Evolutionary conservation across 805 yeast genomes (phyloP).

Genomic region (Torulaspora indica): DNA sequence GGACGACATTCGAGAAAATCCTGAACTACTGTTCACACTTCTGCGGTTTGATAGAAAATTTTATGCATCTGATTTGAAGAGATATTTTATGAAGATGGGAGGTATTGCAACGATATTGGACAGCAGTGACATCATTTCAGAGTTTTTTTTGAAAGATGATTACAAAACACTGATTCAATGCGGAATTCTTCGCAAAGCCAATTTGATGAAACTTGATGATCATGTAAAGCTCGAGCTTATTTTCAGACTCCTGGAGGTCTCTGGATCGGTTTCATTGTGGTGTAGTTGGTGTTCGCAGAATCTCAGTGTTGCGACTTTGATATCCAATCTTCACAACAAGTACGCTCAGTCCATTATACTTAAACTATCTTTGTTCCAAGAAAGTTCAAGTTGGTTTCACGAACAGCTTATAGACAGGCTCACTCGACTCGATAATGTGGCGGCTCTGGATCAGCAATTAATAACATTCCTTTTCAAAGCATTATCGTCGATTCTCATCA

Average conservation of each 20-base stretch:
- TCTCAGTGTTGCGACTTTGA: slow-evolving; percentile 13
- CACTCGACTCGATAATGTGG: not conserved
- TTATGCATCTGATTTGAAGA: slow-evolving; percentile 22
- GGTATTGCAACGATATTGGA: slow-evolving; percentile 23
- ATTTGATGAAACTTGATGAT: slow-evolving; percentile 14
- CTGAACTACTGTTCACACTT: slow-evolving; percentile 9
- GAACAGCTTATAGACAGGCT: slow-evolving; percentile 13
- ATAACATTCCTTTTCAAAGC: slow-evolving; percentile 27
- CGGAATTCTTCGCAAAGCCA: slow-evolving; percentile 24
- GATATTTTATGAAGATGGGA: slow-evolving; percentile 24
- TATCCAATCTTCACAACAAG: slow-evolving; percentile 15
- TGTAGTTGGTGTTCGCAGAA: slow-evolving; percentile 27
- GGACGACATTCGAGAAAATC: slow-evolving; percentile 2
- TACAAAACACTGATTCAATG: slow-evolving; percentile 22
- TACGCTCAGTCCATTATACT: slow-evolving; percentile 26
- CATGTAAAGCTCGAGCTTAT: slow-evolving; percentile 21
- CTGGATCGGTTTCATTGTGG: slow-evolving; percentile 26
- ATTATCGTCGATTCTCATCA: slow-evolving; percentile 21
- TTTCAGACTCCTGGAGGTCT: slow-evolving; percentile 21
- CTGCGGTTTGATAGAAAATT: slow-evolving; percentile 22
- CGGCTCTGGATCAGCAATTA: slow-evolving; percentile 15
- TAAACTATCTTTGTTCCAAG: slow-evolving; percentile 19
- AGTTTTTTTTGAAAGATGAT: slow-evolving; percentile 17
- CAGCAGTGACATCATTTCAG: slow-evolving; percentile 12
- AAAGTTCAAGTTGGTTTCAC: slow-evolving; percentile 20